These are phyloP conservation scores for Persicaria tinctoria DNA, from an alignment of 148 eudicot species.

Conservation along the genomic window DNA sequence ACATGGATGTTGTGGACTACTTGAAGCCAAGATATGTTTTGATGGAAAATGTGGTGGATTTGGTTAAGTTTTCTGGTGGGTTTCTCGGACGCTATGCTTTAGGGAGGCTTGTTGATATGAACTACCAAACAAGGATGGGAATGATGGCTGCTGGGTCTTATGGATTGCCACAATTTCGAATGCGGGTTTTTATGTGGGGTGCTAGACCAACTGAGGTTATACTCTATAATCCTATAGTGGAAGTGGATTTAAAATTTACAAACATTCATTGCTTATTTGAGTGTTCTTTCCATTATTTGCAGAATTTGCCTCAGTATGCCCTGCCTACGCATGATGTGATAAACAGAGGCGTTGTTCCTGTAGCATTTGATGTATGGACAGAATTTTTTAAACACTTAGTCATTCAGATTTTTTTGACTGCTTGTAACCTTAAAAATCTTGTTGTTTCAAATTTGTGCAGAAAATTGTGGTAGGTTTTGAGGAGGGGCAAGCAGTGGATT, in stretches of 20 bases:
- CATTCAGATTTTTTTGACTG: background rate
- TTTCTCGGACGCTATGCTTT: slow-evolving; percentile 66
- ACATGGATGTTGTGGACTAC: slow-evolving; percentile 58
- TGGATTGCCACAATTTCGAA: slow-evolving; percentile 76
- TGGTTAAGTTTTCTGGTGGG: slow-evolving; percentile 49
- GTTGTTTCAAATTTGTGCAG: slow-evolving; percentile 25
- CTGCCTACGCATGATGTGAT: slow-evolving; percentile 71
- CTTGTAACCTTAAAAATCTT: background rate
- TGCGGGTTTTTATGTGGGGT: slow-evolving; percentile 79
- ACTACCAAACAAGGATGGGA: slow-evolving; percentile 66
- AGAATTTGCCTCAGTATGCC: slow-evolving; percentile 74
- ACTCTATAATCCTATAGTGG: background rate
- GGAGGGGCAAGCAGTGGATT: slow-evolving; percentile 22
- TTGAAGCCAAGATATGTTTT: slow-evolving; percentile 51
- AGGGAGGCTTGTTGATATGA: slow-evolving; percentile 55
- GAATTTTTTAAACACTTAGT: background rate
- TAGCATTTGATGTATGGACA: slow-evolving; percentile 56
- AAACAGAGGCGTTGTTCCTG: slow-evolving; percentile 50
- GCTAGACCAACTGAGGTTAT: slow-evolving; percentile 54
- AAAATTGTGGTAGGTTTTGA: slow-evolving; percentile 46
- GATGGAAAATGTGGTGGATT: slow-evolving; percentile 83
- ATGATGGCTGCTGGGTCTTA: slow-evolving; percentile 83
- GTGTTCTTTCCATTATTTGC: slow-evolving; percentile 14
- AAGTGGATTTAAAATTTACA: no score
- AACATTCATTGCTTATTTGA: background rate